These are phyloP conservation scores for Monosporozyma yasuniensis DNA, from an alignment of 805 yeast genomes.

Conservation along the genomic window DNA sequence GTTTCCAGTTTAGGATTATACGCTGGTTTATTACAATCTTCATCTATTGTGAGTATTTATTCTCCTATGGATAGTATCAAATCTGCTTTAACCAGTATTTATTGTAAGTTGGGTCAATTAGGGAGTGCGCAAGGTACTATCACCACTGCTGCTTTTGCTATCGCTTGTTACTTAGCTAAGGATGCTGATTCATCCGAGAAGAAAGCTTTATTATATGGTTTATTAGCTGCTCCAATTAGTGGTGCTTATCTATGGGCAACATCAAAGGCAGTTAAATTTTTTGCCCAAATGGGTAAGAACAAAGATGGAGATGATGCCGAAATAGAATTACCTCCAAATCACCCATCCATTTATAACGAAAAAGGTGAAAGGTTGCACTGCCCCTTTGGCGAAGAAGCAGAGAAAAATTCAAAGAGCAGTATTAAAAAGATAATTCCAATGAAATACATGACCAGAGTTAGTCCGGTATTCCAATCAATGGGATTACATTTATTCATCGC, in stretches of 20 bases:
- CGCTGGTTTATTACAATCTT: slow-evolving; percentile 37
- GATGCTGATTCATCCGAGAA: neutral
- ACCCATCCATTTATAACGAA: slow-evolving; percentile 8
- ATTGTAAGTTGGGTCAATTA: slow-evolving; percentile 16
- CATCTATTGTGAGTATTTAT: slow-evolving; percentile 30
- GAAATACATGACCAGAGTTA: neutral
- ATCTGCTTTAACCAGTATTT: slow-evolving; percentile 14
- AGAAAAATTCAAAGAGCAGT: neutral
- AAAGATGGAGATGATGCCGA: neutral
- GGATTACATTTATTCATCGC: neutral
- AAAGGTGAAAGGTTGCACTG: slow-evolving; percentile 9
- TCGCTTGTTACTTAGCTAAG: slow-evolving; percentile 34
- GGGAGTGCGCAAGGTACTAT: slow-evolving; percentile 36
- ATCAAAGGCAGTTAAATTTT: neutral
- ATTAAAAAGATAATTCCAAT: neutral
- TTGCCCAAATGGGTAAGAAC: neutral
- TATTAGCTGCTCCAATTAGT: slow-evolving; percentile 9
- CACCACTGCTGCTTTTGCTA: slow-evolving; percentile 42
- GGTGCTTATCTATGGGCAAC: slow-evolving; percentile 8
- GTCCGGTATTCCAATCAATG: neutral
- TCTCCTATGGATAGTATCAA: slow-evolving; percentile 14
- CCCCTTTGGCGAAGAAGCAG: slow-evolving; percentile 7
- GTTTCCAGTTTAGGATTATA: slow-evolving; percentile 59
- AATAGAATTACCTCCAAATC: slow-evolving; percentile 10
- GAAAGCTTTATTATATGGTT: slow-evolving; percentile 7